These are phyloP conservation scores for Aspergillus unguis DNA, from an alignment of 2,329 filamentous ascomycete genomes.

Conservation along the genomic window DNA sequence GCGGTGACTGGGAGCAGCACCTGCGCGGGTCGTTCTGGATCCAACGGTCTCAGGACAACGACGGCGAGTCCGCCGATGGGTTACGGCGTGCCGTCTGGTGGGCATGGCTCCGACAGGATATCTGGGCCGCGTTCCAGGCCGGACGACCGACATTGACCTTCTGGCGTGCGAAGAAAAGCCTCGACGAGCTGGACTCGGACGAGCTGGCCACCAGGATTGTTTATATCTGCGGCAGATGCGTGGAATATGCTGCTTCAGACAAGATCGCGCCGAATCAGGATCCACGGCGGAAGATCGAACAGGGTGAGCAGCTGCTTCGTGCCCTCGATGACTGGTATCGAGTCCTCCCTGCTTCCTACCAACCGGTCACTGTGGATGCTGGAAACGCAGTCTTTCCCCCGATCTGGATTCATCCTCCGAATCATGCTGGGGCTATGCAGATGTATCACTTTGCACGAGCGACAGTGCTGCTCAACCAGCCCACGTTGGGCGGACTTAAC, in stretches of 20 bases:
- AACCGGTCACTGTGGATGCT: conserved; percentile 33
- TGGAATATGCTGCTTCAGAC: conserved; percentile 54
- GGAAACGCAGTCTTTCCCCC: conserved; percentile 33
- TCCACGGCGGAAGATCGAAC: conserved; percentile 41
- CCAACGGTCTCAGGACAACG: conserved; percentile 57
- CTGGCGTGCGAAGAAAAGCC: conserved; percentile 51
- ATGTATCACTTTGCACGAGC: conserved; percentile 52
- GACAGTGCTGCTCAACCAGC: conserved; percentile 51
- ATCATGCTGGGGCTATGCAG: conserved; percentile 49
- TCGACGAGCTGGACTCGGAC: conserved; percentile 47
- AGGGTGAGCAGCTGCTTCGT: conserved; percentile 44
- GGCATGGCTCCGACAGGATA: conserved; percentile 62
- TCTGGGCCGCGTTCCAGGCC: conserved; percentile 62
- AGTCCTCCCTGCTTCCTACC: conserved; percentile 40
- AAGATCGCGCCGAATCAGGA: conserved; percentile 41
- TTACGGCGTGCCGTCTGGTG: conserved; percentile 60
- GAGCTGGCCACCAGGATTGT: conserved; percentile 51
- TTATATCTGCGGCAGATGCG: conserved; percentile 53
- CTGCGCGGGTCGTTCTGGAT: conserved; percentile 65
- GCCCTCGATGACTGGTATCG: conserved; percentile 50
- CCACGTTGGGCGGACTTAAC: conserved; percentile 47
- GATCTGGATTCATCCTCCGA: conserved; percentile 51
- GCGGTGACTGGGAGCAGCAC: conserved; percentile 58
- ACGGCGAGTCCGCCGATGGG: conserved; percentile 54
- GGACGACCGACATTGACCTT: conserved; percentile 54